Conservation (phyloP, 2,329 filamentous ascomycete species). For the Diaporthe eres region DNA sequence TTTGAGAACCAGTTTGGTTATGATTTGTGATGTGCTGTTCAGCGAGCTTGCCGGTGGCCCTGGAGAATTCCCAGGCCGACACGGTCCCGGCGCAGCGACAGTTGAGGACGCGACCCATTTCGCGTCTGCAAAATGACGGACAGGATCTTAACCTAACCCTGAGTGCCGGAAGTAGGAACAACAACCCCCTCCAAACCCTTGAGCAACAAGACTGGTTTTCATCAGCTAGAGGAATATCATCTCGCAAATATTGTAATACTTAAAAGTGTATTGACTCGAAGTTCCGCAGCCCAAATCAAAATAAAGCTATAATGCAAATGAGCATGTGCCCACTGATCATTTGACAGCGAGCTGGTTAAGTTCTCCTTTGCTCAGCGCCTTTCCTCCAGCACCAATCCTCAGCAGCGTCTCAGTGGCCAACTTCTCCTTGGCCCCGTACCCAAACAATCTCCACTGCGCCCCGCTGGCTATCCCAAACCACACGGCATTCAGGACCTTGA, state of each 20-base stretch:
- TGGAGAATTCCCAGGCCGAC: slow-evolving; percentile 23
- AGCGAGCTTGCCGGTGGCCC: background rate
- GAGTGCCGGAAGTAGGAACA: too few species aligned
- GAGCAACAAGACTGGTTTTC: background rate
- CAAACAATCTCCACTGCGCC: slow-evolving; percentile 54
- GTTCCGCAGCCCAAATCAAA: background rate
- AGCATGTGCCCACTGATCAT: background rate
- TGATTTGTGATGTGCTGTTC: background rate
- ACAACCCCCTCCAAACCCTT: background rate
- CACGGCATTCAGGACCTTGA: slow-evolving; percentile 50
- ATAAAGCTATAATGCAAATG: background rate
- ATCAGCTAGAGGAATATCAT: background rate
- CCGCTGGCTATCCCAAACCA: slow-evolving; percentile 54
- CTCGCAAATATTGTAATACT: background rate
- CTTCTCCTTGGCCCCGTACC: slow-evolving; percentile 48
- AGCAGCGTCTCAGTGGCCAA: slow-evolving; percentile 52
- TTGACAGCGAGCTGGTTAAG: background rate
- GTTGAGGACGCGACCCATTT: background rate
- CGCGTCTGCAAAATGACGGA: background rate
- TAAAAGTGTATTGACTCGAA: background rate
- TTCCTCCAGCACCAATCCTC: slow-evolving; percentile 45
- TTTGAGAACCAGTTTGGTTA: background rate
- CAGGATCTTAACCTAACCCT: background rate
- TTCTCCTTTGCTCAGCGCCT: slow-evolving; percentile 32
- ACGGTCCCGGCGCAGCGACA: background rate